These are phyloP conservation scores for Paraglomus occultum DNA, from an alignment of 192 early-diverging fungal species.

Conservation along the genomic window DNA sequence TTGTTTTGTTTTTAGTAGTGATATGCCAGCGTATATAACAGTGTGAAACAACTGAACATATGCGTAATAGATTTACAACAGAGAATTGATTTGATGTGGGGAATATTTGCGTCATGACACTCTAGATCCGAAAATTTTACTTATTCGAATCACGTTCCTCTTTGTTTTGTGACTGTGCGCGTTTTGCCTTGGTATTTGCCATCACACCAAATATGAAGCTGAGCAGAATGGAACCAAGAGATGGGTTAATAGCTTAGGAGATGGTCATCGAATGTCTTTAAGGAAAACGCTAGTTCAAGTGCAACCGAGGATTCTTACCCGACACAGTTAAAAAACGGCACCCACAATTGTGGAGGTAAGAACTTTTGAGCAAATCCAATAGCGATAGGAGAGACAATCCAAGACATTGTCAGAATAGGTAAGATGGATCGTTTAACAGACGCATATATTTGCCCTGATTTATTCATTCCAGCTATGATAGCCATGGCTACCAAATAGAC, in stretches of 20 bases:
- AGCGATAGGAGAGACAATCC: slow-evolving; percentile 75
- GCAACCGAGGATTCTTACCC: slow-evolving; percentile 24
- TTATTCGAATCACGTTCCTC: neutral
- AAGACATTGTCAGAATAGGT: slow-evolving; percentile 79
- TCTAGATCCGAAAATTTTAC: too few relatives aligned
- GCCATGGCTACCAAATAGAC: slow-evolving; percentile 85
- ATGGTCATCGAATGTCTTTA: neutral
- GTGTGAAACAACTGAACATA: too few relatives aligned
- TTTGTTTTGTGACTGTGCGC: neutral
- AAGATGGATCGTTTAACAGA: slow-evolving; percentile 62
- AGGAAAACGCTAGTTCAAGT: neutral
- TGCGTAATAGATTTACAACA: too few relatives aligned
- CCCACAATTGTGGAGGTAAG: slow-evolving; percentile 76
- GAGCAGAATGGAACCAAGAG: neutral
- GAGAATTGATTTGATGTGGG: too few relatives aligned
- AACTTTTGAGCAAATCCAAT: slow-evolving; percentile 78
- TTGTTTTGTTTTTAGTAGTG: too few relatives aligned
- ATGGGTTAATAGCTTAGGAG: neutral
- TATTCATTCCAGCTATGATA: slow-evolving; percentile 70
- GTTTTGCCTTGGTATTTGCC: slow-evolving; percentile 14
- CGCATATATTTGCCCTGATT: slow-evolving; percentile 46
- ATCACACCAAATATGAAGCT: slow-evolving; percentile 12
- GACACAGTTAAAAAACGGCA: slow-evolving; percentile 89
- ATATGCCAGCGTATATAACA: too few relatives aligned
- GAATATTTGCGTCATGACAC: too few relatives aligned